Evolutionary conservation across 352 stramenopile genomes (phyloP).

Genomic region (Phytophthora idaei): DNA sequence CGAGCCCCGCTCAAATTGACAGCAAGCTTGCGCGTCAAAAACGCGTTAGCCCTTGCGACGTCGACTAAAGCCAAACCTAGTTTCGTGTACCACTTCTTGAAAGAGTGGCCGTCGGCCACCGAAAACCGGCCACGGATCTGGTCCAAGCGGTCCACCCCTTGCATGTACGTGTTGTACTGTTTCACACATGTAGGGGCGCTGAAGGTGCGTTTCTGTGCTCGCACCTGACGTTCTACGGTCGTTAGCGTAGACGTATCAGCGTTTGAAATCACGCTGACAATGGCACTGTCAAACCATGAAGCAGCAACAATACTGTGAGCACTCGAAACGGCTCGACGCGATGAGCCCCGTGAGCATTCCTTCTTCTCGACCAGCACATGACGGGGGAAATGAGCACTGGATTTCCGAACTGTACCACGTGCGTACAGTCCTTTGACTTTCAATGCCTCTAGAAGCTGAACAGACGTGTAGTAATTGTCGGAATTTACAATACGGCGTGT

Average conservation of each 20-base stretch:
- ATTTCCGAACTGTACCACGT: constrained; percentile 24
- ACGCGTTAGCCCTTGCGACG: neutral
- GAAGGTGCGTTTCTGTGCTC: constrained; percentile 1
- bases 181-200: constrained; percentile 3
- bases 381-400: constrained; percentile 30
- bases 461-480: constrained; percentile 45
- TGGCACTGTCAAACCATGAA: constrained; percentile 32
- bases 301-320: constrained; percentile 18
- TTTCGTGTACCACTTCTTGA: constrained; percentile 8
- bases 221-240: constrained; percentile 12
- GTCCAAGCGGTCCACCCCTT: neutral
- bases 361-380: constrained; percentile 28
- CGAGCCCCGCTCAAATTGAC: too few relatives aligned
- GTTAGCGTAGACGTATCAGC: neutral
- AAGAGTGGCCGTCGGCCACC: constrained; percentile 1
- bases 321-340: constrained; percentile 17
- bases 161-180: constrained; percentile 1
- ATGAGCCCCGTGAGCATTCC: constrained; percentile 6
- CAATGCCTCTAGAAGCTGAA: constrained; percentile 30
- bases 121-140: constrained; percentile 4
- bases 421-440: constrained; percentile 28
- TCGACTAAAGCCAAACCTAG: constrained; percentile 2
- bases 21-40: neutral
- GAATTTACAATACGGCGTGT: constrained; percentile 36
- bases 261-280: constrained; percentile 34